Percentiles rank a stretch among this genome's conserved stretches.
Conservation (phyloP, 2,329 filamentous ascomycete genomes). For the Ceratocystis eucalypticola region DNA sequence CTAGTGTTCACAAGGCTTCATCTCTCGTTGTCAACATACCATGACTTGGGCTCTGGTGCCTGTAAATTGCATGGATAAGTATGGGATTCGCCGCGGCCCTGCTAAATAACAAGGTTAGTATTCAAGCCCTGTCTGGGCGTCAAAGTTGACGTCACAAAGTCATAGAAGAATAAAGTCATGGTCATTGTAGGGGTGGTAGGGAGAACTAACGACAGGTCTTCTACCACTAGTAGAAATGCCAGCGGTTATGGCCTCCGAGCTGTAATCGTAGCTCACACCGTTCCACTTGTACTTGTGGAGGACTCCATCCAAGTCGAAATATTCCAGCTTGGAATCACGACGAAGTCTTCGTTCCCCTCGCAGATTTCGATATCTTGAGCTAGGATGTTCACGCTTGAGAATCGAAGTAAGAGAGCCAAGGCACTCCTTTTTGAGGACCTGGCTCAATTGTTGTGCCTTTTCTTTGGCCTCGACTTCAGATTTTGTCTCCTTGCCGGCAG, state of each 20-base stretch:
- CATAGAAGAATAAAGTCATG: not conserved
- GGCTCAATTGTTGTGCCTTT: not conserved
- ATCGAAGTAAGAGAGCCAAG: not conserved
- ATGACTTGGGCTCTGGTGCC: not conserved
- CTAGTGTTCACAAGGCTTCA: not conserved
- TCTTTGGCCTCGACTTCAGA: not conserved
- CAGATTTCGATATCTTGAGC: not conserved
- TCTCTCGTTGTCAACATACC: not conserved
- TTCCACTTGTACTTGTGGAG: constrained; percentile 1
- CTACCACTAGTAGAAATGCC: constrained; percentile 4
- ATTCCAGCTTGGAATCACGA: not conserved
- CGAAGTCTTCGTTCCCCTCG: not conserved
- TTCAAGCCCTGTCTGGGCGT: not conserved
- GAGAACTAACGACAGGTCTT: not conserved
- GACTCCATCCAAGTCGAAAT: not conserved
- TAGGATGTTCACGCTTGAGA: not conserved
- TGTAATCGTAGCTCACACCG: not conserved
- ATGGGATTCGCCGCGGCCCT: not conserved
- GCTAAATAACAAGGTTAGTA: not conserved
- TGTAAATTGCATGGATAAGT: not conserved
- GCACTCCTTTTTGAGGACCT: not conserved
- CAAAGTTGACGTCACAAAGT: not conserved
- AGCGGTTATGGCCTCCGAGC: not conserved
- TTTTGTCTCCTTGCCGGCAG: not conserved
- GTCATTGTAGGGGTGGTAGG: not conserved